Evolutionary conservation across 306 rosid genomes (phyloP), one percentile per base, ranked within the genome.

Genomic region (Hylodesmum podocarpum): DNA sequence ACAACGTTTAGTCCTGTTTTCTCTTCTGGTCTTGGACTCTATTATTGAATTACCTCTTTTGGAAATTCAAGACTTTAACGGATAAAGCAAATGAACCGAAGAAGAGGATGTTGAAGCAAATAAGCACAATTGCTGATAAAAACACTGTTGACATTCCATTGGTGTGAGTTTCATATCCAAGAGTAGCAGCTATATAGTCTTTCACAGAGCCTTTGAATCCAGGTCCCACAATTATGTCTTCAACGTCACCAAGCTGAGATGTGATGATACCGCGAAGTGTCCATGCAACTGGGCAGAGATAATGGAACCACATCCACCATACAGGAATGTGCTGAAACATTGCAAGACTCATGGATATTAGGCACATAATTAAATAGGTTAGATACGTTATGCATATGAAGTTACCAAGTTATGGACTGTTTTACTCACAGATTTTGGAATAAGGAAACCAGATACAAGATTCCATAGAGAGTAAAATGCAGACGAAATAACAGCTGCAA

Each of bases 381-480:
- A 36, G 11, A 63, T 19, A 68, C 66, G n/a, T n/a, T n/a, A n/a
- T n/a, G n/a, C n/a, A 39, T 67, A 0, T 33, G 43, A 65, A 33
- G 15, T n/a, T 43, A n/a, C 14, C 8, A 1, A 63, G 37, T 36
- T 31, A 8, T 10, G 10, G 64, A 27, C 6, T 19, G 10, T 50
- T 58, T 46, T 54, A 72, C 92, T 90, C 76, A 90, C 97, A 12
- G 94, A 81, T 84, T 82, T 87, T 31, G 94, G 94, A 75, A 90
- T 79, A 1, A 93, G 89, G 57, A 93, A 93, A 39, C 97, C 94
- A 0, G 97, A 79, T 39, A 83, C 87, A 50, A 93, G 97, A 76
- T 93, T 93, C 97, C 97, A 93, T 27, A 93, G 66, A 18, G 97
- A 90, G 88, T 89, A 93, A 78, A 90, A 90, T 67, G 97, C 94